Evolutionary conservation across 1,139 yeast genomes (phyloP).

Genomic region (Candida frijolesensis): DNA sequence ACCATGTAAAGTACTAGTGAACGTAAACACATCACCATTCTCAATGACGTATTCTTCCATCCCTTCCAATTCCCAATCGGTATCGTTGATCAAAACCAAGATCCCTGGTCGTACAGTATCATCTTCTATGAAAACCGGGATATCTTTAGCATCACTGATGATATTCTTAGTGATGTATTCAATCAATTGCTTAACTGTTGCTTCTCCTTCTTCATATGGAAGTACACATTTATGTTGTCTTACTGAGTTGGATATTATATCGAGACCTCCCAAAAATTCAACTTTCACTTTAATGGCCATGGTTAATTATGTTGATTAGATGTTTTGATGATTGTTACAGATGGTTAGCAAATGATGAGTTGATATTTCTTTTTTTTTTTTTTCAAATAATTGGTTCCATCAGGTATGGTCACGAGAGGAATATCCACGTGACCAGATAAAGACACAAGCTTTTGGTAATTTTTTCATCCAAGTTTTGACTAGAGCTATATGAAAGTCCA

Average conservation of each 20-base stretch:
- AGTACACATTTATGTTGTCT: slow-evolving; percentile 50
- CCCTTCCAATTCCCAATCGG: slow-evolving; percentile 97
- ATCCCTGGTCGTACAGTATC: slow-evolving; percentile 88
- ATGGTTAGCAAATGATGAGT: not conserved
- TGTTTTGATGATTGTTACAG: not conserved
- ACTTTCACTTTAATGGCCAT: slow-evolving; percentile 38
- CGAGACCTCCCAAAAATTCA: slow-evolving; percentile 68
- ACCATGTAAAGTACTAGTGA: slow-evolving; percentile 94
- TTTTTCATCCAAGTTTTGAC: too few species aligned
- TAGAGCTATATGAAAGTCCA: too few species aligned
- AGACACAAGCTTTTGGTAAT: too few species aligned
- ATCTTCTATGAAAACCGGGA: slow-evolving; percentile 79
- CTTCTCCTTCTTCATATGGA: slow-evolving; percentile 43
- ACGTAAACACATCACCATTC: slow-evolving; percentile 75
- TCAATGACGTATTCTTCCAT: slow-evolving; percentile 78
- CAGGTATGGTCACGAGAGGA: too few species aligned
- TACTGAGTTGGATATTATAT: slow-evolving; percentile 58
- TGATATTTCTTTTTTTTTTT: slow-evolving; percentile 2
- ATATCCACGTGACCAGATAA: too few species aligned
- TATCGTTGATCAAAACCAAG: slow-evolving; percentile 85
- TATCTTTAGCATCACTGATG: slow-evolving; percentile 62
- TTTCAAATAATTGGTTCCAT: not conserved
- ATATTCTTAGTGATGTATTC: slow-evolving; percentile 54
- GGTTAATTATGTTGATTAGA: not conserved
- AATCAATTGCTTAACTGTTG: slow-evolving; percentile 60